Base-by-base conservation (phyloP, 1,284 basidiomycete genomes). In the Ceratobasidium sp. region DNA sequence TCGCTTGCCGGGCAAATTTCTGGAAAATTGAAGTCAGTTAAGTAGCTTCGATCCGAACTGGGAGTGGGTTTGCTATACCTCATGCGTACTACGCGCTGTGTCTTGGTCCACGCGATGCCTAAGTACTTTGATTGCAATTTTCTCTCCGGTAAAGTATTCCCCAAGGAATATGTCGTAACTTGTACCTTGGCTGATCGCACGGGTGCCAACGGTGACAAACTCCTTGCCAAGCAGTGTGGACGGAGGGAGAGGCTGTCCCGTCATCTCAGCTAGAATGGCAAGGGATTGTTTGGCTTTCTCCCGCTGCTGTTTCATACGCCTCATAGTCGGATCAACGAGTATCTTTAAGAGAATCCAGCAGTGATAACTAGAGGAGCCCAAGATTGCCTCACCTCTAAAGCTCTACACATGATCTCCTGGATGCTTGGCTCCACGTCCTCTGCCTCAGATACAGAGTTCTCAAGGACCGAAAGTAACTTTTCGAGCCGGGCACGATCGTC, bases 81-180 rank as follows among this genome's bases (percentile, higher is more conserved):
- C n/a, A 36, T 67, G 62, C 0, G 52, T 67, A 16, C 25, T 44
- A 13, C 33, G 14, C 2, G 52, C 62, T n/a, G 62, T 67, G 6
- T 67, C 62, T n/a, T 21, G 7, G 19, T 56, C 52, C 7, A 67
- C 62, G 2, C 62, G 50, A 11, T 67, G 62, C 8, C 62, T 19
- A 2, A 67, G 62, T 19, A 56, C 39, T 21, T 67, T 67, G 19
- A 67, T 56, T 1, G 62, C 62, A 16, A 67, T 67, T 19, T 46
- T 44, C 52, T 67, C 62, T 1, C 52, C 52, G 1, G 62, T 67
- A 16, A 67, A 67, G 42, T 67, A 67, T 16, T 56, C 42, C 6
- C 62, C 62, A 5, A 25, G 5, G 41, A 67, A 67, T 1, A 67
- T 30, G n/a, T 67, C 62, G 53, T 56, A 67, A 41, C 19, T 56